phyloP scores from a whole-genome alignment of 495 filamentous ascomycete species.

The Melanomma pulvis-pyrius region DNA sequence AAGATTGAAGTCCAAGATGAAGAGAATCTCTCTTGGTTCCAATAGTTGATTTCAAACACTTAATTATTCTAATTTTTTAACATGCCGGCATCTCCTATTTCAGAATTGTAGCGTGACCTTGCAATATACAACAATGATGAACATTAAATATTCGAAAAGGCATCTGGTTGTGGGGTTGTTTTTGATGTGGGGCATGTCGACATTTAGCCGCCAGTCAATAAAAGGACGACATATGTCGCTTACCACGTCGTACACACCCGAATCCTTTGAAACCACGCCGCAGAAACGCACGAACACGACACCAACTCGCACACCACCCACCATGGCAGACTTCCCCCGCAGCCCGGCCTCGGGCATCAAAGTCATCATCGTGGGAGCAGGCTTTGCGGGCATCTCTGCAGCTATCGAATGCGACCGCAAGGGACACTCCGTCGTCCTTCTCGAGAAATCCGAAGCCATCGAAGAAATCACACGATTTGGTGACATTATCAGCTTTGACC shows the following conservation, averaged over 20 bases:
- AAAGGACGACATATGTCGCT: background rate
- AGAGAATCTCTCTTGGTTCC: too few species aligned
- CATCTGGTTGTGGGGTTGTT: background rate
- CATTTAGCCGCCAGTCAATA: background rate
- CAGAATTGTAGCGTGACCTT: too few species aligned
- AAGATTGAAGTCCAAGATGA: too few species aligned
- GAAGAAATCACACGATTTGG: conserved; percentile 29
- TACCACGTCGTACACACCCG: background rate
- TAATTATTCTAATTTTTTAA: too few species aligned
- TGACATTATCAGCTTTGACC: conserved; percentile 33
- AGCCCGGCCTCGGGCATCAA: conserved; percentile 24
- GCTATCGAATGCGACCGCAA: conserved; percentile 39
- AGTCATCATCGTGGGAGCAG: conserved; percentile 35
- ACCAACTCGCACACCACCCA: background rate
- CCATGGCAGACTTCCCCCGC: conserved; percentile 26
- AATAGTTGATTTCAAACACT: too few species aligned
- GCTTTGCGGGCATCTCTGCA: conserved; percentile 35
- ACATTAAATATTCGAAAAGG: background rate
- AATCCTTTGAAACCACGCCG: background rate
- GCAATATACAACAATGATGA: background rate
- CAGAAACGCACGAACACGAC: background rate
- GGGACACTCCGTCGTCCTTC: conserved; percentile 25
- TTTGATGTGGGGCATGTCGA: background rate
- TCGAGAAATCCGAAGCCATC: conserved; percentile 19
- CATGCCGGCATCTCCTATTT: too few species aligned